phyloP scores from a whole-genome alignment of 2,329 filamentous ascomycete genomes.

The Sporothrix brunneoviolacea region DNA sequence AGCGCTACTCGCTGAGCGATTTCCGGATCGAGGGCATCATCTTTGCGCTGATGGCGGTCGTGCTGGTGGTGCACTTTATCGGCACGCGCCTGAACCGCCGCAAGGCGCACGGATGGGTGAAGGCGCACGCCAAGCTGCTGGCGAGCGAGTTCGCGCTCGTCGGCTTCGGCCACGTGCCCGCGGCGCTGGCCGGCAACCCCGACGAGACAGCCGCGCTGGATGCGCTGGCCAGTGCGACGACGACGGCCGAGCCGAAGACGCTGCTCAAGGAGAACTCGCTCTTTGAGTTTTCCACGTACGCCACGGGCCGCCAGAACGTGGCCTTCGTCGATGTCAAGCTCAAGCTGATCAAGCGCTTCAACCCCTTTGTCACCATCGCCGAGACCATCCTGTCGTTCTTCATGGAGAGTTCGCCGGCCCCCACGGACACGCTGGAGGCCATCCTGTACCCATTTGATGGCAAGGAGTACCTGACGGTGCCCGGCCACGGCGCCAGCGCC shows the following conservation, averaged over 20 bases:
- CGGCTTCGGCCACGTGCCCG: conserved; percentile 60
- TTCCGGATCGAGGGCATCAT: conserved; percentile 86
- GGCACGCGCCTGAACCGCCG: conserved; percentile 73
- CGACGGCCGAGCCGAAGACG: conserved; percentile 38
- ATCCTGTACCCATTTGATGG: conserved; percentile 86
- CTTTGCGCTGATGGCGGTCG: conserved; percentile 63
- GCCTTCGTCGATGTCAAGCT: conserved; percentile 85
- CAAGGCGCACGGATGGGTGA: conserved; percentile 75
- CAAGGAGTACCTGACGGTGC: conserved; percentile 73
- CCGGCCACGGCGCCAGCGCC: conserved; percentile 33
- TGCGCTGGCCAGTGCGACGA: conserved; percentile 34
- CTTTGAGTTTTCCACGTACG: conserved; percentile 81
- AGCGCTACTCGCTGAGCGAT: conserved; percentile 75
- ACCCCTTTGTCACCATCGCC: conserved; percentile 56
- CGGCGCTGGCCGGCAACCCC: conserved; percentile 25
- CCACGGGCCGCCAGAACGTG: conserved; percentile 84
- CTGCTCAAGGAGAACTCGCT: conserved; percentile 80
- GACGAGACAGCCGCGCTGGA: conserved; percentile 62
- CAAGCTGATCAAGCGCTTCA: conserved; percentile 77
- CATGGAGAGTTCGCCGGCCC: conserved; percentile 65
- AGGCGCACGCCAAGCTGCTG: conserved; percentile 64
- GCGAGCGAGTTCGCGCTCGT: conserved; percentile 80
- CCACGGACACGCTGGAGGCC: conserved; percentile 68
- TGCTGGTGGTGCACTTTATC: conserved; percentile 73
- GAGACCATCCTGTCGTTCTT: conserved; percentile 70